Percentiles rank a stretch among this genome's conserved stretches.
Conservation (phyloP, 1,284 basidiomycete species). For the Rhodotorula glutinis region DNA sequence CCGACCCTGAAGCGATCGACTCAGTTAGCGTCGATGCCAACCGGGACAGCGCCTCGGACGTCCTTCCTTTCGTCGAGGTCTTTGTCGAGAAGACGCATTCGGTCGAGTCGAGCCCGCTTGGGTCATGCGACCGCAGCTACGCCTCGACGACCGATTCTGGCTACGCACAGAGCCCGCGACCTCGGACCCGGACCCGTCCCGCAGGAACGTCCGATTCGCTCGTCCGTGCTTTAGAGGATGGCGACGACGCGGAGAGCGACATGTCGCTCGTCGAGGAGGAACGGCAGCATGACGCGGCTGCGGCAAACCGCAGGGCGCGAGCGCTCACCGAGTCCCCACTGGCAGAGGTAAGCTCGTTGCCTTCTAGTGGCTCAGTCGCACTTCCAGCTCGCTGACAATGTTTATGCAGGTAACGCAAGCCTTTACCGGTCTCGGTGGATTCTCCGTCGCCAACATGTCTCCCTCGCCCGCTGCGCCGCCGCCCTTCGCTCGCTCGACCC, state of each 20-base stretch:
- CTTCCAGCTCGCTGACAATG: too few species aligned
- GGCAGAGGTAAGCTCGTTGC: constrained; percentile 22
- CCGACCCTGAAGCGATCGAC: background rate
- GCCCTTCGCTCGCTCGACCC: background rate
- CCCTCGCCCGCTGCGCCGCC: constrained; percentile 6
- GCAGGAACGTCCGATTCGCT: background rate
- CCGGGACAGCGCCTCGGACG: background rate
- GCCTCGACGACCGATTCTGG: constrained; percentile 27
- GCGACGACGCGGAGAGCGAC: constrained; percentile 10
- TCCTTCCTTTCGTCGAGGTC: background rate
- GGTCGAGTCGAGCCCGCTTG: background rate
- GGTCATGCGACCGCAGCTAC: background rate
- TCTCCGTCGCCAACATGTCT: constrained; percentile 21
- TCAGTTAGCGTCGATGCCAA: background rate
- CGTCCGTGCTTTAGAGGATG: constrained; percentile 8
- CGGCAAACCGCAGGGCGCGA: constrained; percentile 18
- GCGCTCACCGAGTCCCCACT: constrained; percentile 31
- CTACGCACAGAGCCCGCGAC: constrained; percentile 15
- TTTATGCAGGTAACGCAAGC: constrained; percentile 30
- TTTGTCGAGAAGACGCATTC: background rate
- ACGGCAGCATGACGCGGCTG: background rate
- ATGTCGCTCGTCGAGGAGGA: background rate
- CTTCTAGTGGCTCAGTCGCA: background rate
- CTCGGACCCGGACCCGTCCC: background rate
- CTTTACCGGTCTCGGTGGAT: constrained; percentile 32